These are phyloP conservation scores for Purpureocillium lavendulum DNA, from an alignment of 2,329 filamentous ascomycete genomes.

Conservation along the genomic window DNA sequence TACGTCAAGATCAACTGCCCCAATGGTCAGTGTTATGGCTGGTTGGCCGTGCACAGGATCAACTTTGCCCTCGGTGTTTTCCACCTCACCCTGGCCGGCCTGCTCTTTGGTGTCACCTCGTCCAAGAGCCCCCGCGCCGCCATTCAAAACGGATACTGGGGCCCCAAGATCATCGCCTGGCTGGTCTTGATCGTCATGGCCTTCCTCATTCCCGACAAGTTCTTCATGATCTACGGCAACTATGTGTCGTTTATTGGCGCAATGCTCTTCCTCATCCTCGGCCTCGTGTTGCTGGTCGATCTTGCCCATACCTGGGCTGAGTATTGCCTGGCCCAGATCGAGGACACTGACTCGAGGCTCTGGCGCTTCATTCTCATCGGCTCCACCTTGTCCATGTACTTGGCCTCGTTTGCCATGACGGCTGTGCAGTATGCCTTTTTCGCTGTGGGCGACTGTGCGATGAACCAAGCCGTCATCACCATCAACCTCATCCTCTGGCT, in stretches of 20 bases:
- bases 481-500: conserved; percentile 84
- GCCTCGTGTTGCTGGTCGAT: conserved; percentile 86
- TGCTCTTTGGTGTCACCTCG: conserved; percentile 78
- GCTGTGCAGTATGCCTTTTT: conserved; percentile 98
- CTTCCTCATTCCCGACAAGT: conserved; percentile 89
- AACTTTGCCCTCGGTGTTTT: conserved; percentile 96
- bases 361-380: conserved; percentile 88
- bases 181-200: conserved; percentile 77
- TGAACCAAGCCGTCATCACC: conserved; percentile 96
- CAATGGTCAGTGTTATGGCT: conserved; percentile 86
- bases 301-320: conserved; percentile 96
- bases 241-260: conserved; percentile 84
- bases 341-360: conserved; percentile 71
- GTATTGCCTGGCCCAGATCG: conserved; percentile 89
- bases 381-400: conserved; percentile 88
- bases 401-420: conserved; percentile 86
- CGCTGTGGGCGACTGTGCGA: conserved; percentile 68
- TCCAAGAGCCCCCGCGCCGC: conserved; percentile 81
- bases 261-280: conserved; percentile 88
- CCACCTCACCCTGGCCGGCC: conserved; percentile 75
- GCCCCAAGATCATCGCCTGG: conserved; percentile 90
- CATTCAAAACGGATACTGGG: conserved; percentile 98
- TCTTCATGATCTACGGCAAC: conserved; percentile 94
- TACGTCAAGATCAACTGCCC: conserved; percentile 94
- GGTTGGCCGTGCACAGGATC: conserved; percentile 93